phyloP scores from a whole-genome alignment of 805 yeast genomes.

The Dipodascus albidus region DNA sequence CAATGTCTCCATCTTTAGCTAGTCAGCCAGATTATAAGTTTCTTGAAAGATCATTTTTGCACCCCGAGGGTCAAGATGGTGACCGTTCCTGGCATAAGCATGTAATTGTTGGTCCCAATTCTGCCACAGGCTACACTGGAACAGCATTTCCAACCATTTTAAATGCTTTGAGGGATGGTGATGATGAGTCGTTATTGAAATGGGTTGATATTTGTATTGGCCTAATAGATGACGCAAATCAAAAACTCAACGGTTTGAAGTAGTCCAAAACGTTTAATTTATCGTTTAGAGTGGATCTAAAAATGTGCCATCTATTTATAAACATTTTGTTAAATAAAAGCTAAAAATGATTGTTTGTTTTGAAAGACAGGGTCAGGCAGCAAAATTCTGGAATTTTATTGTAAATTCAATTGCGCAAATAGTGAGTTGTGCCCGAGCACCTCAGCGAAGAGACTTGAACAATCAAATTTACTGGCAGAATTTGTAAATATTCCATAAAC shows the following conservation, averaged over 20 bases:
- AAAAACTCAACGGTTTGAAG: background rate
- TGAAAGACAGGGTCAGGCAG: too few species aligned
- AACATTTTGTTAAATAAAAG: too few species aligned
- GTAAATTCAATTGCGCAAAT: too few species aligned
- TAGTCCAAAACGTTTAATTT: background rate
- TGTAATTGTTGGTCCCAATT: conserved; percentile 45
- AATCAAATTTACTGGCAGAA: too few species aligned
- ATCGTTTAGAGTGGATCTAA: too few species aligned
- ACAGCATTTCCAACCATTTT: conserved; percentile 43
- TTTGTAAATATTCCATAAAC: too few species aligned
- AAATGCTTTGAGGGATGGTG: conserved; percentile 41
- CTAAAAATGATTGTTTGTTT: too few species aligned
- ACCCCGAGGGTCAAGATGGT: conserved; percentile 36
- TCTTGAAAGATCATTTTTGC: conserved; percentile 25
- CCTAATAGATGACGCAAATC: background rate
- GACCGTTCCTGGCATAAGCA: conserved; percentile 47
- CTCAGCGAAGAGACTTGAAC: too few species aligned
- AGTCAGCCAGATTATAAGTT: conserved; percentile 24
- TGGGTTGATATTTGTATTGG: conserved; percentile 30
- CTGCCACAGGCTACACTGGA: conserved; percentile 52
- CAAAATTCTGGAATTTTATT: too few species aligned
- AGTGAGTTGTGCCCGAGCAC: too few species aligned
- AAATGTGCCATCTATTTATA: too few species aligned
- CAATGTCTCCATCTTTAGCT: conserved; percentile 30
- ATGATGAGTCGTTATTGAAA: conserved; percentile 26